These are phyloP conservation scores for Crotalaria pallida DNA, from an alignment of 306 rosid species.

Conservation along the genomic window DNA sequence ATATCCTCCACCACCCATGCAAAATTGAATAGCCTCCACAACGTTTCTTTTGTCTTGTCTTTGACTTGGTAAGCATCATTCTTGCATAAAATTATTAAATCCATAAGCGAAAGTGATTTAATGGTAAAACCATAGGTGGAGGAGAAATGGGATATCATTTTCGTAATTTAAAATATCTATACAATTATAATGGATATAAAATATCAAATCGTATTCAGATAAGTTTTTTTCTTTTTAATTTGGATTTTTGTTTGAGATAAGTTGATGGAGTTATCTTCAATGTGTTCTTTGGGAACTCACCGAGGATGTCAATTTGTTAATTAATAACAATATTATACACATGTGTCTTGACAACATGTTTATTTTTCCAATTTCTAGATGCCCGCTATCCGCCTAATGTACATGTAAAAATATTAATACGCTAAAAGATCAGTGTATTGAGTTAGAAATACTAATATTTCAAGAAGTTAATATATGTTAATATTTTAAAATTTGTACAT, in stretches of 20 bases:
- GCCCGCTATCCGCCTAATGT: too few species aligned
- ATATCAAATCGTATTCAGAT: not conserved
- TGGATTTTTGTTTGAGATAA: not conserved
- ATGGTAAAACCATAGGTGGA: not conserved
- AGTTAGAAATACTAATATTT: too few species aligned
- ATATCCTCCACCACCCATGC: not conserved
- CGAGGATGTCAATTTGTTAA: not conserved
- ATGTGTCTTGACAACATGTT: too few species aligned
- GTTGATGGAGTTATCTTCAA: not conserved
- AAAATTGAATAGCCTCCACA: not conserved
- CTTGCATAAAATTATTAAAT: conserved; percentile 2
- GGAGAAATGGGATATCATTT: not conserved
- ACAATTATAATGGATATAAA: not conserved
- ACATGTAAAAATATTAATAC: too few species aligned
- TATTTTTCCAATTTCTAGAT: too few species aligned
- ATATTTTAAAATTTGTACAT: too few species aligned
- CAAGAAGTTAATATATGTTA: too few species aligned
- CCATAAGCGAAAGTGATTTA: not conserved
- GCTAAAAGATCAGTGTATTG: too few species aligned
- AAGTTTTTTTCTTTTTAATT: not conserved
- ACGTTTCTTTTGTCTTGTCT: not conserved
- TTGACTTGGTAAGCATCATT: not conserved
- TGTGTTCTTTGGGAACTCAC: not conserved
- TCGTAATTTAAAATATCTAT: not conserved
- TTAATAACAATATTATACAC: too few species aligned